Evolutionary conservation across 768 basidiomycete genomes (phyloP).

Genomic region (Mycena floridula): DNA sequence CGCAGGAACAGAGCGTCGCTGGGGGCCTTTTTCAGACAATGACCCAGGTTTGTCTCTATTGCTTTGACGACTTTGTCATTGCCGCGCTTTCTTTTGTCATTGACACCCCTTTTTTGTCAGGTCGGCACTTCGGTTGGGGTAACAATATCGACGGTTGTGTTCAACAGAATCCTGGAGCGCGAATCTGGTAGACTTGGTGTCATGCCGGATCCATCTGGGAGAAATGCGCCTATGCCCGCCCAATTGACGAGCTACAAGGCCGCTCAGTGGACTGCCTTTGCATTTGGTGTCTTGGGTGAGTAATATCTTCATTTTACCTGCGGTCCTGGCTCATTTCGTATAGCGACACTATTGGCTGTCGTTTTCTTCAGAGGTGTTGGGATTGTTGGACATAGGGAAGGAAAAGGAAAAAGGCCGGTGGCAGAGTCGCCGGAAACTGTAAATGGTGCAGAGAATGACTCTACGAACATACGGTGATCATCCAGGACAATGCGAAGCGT

Average conservation of each 20-base stretch:
- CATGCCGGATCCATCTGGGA: conserved; percentile 17
- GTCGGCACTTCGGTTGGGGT: conserved; percentile 67
- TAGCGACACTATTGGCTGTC: conserved; percentile 4
- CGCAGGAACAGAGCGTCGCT: conserved; percentile 70
- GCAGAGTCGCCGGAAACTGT: no score
- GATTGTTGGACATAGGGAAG: conserved; percentile 10
- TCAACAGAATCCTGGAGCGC: conserved; percentile 41
- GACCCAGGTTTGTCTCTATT: conserved; percentile 44
- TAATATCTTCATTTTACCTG: conserved; percentile 1
- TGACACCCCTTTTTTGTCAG: conserved; percentile 21
- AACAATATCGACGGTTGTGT: conserved; percentile 68
- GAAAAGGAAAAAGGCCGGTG: not conserved
- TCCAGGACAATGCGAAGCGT: no score
- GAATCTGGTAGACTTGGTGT: conserved; percentile 27
- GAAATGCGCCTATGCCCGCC: conserved; percentile 25
- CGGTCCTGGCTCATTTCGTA: not conserved
- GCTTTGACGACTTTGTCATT: not conserved
- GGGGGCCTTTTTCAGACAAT: conserved; percentile 78
- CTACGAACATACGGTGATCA: no score
- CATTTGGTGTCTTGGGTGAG: conserved; percentile 56
- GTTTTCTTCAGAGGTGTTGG: conserved; percentile 7
- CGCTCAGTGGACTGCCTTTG: conserved; percentile 61
- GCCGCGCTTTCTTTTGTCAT: not conserved
- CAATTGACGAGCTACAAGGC: conserved; percentile 50
- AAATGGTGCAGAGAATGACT: no score